Evolutionary conservation across 768 basidiomycete species (phyloP).

Genomic region (Cystofilobasidium bisporidii): DNA sequence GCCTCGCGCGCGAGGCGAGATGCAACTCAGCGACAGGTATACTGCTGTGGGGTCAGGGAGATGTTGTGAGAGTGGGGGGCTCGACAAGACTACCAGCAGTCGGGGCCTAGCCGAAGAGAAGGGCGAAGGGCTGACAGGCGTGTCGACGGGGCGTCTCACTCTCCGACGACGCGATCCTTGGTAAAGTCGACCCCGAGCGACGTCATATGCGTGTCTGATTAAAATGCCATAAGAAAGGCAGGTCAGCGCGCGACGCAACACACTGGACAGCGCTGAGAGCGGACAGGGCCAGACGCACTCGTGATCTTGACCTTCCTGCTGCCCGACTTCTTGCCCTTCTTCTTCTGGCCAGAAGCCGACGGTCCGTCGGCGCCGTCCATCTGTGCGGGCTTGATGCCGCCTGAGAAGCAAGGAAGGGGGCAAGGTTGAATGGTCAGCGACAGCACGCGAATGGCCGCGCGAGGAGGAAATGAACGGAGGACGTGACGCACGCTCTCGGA

Average conservation of each 20-base stretch:
- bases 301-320: conserved; percentile 71
- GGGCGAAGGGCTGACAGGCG: no score
- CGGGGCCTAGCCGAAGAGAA: not conserved
- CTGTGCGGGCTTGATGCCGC: conserved; percentile 58
- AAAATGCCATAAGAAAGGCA: no score
- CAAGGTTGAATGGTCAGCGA: no score
- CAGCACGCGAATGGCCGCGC: no score
- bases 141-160: not conserved
- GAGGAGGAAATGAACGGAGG: not conserved
- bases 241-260: not conserved
- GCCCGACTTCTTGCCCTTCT: conserved; percentile 69
- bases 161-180: conserved; percentile 44
- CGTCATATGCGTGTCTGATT: conserved; percentile 18
- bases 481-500: conserved; percentile 54
- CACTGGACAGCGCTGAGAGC: conserved; percentile 42
- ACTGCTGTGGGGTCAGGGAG: no score
- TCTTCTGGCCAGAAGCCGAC: conserved; percentile 49
- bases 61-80: no score
- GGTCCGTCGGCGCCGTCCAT: conserved; percentile 49
- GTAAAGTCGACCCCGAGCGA: conserved; percentile 58
- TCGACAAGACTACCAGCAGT: no score
- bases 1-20: no score
- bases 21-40: no score
- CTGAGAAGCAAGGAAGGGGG: conserved; percentile 39
- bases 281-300: conserved; percentile 60